These are phyloP conservation scores for Mastigamoeba balamuthi DNA, from an alignment of 78 protist species.

Conservation along the genomic window DNA sequence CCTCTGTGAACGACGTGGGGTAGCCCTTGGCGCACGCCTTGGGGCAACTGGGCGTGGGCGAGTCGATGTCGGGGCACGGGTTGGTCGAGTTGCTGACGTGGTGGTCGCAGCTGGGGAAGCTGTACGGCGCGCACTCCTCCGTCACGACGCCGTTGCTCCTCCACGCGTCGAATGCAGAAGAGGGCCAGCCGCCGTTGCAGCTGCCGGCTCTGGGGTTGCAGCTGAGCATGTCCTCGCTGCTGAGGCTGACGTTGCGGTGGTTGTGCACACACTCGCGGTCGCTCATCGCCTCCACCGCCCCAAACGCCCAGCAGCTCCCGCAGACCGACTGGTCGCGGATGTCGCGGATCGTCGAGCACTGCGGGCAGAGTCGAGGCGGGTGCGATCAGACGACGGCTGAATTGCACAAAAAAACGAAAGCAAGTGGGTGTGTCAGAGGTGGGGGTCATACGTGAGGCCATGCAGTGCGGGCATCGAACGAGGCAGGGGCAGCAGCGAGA, in stretches of 20 bases:
- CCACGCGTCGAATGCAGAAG: constrained; percentile 21
- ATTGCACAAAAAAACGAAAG: too few species aligned
- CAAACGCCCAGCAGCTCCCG: too few species aligned
- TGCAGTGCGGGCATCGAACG: neutral
- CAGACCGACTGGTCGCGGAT: too few species aligned
- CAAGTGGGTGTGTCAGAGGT: too few species aligned
- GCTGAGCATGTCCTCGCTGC: neutral
- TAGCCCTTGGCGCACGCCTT: too few species aligned
- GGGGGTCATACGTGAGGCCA: too few species aligned
- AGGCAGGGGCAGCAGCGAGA: neutral
- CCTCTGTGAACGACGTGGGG: too few species aligned
- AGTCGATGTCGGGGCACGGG: neutral
- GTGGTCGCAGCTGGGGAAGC: neutral
- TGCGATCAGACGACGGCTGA: too few species aligned
- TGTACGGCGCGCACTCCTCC: constrained; percentile 21
- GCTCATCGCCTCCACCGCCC: too few species aligned
- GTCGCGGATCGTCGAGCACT: too few species aligned
- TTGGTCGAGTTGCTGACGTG: neutral
- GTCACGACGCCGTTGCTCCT: neutral
- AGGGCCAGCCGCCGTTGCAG: constrained; percentile 47
- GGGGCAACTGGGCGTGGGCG: neutral
- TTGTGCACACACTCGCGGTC: too few species aligned
- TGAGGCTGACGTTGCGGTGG: neutral
- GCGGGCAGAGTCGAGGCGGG: too few species aligned
- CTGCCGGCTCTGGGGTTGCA: constrained; percentile 4